Evolutionary conservation across 352 stramenopile genomes (phyloP).

Genomic region (Globisporangium radiosum): DNA sequence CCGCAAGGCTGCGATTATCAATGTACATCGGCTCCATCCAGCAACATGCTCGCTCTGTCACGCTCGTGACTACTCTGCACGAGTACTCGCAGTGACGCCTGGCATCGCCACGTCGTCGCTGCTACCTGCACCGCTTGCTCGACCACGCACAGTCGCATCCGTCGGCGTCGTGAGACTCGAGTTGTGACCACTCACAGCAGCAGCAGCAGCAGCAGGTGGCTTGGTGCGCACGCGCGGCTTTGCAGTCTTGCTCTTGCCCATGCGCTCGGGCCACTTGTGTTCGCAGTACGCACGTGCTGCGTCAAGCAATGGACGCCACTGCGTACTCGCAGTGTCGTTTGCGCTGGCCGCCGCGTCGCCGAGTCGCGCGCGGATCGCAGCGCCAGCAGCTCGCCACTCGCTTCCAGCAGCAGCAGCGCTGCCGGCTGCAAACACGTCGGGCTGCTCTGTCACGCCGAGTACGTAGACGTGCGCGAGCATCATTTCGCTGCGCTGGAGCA

Average conservation of each 20-base stretch:
- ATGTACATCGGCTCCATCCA: too few species aligned
- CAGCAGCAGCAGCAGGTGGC: neutral
- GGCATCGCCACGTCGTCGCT: too few species aligned
- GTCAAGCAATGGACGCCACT: constrained; percentile 33
- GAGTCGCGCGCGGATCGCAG: neutral
- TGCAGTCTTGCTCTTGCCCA: constrained; percentile 28
- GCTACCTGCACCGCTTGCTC: too few species aligned
- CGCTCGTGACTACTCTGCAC: too few species aligned
- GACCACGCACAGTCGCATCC: too few species aligned
- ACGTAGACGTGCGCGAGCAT: constrained; percentile 38
- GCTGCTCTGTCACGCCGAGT: constrained; percentile 15
- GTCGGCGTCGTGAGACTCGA: too few species aligned
- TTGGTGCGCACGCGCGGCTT: constrained; percentile 17
- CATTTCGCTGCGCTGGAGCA: constrained; percentile 35
- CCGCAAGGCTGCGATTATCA: too few species aligned
- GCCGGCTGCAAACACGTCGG: constrained; percentile 15
- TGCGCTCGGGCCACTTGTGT: constrained; percentile 56
- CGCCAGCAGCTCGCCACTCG: constrained; percentile 4
- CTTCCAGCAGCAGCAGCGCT: constrained; percentile 4
- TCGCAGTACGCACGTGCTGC: constrained; percentile 48
- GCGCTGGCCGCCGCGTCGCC: neutral
- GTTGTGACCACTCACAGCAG: neutral
- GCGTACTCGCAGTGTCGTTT: neutral
- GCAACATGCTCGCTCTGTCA: too few species aligned
- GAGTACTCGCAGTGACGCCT: too few species aligned